Base-by-base conservation (phyloP, 805 yeast species). In the Geotrichum ghanense region DNA sequence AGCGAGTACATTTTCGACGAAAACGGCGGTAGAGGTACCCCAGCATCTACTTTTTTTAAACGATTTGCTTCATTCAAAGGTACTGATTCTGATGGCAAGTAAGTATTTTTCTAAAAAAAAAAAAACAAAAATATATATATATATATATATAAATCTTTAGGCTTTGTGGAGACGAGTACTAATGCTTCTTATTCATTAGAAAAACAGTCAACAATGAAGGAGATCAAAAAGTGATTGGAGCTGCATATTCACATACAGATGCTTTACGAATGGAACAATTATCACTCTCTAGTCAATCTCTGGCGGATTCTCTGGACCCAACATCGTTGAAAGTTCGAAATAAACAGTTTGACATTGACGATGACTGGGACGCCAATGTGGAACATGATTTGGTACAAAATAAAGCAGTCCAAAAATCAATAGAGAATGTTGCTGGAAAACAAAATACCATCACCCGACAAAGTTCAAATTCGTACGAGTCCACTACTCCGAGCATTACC, bases 291-390 rank as follows among this genome's bases (percentile, higher is more conserved):
- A 21, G 45, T 43, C 52, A 48, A 41, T 31, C 48, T 42, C 43
- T 41, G 50, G 47, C 41, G 43, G 40, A 16, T 35, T 49, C 24
- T 22, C 41, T 3, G 10, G 26, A 45, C 25, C 39, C 53, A 20
- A 17, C 23, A 19, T 9, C 39, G 22, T 37, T 20, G 37, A 22
- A 19, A 22, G 17, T 22, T 21, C 22, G 22, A 23, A n/a, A 22
- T 21, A 39, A 64, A 48, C 82, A 81, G 58, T 69, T 78, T 41
- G 95, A 88, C 59, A 67, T 81, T 48, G 95, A 88, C 60, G 95
- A 84, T 55, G 96, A 87, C 63, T 88, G 96, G 96, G 90, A 87
- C 61, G 94, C 90, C 10, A 81, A 79, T 41, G 79, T 75, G 47
- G 77, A 74, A 47, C 54, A 50, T 22, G 55, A 58, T 31, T 47